Evolutionary conservation across 371 early-diverging fungal species (phyloP), one percentile per base, ranked within the genome.

Genomic region (Blakeslea trispora): DNA sequence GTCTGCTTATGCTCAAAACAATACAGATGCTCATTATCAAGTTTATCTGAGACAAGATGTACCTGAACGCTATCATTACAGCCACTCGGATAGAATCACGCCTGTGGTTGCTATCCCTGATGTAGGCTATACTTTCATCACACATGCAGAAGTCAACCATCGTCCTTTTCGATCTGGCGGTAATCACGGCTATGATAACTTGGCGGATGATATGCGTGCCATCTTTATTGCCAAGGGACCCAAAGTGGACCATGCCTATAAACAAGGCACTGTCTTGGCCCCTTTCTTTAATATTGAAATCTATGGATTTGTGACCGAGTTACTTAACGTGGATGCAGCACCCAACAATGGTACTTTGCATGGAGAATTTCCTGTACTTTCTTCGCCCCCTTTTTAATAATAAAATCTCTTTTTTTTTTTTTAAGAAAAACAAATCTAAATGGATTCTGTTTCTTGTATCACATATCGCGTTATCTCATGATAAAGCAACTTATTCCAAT

Each of bases 221-320:
- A 85, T 93, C 21, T 96, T 97, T 63, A 62, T 94, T 57, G 96
- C 93, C 4, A 63, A 68, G 19, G 96, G 96, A 0, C 94, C 94
- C 0, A 78, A 82, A 1, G 86, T 95, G 58, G 35, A 58, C 11
- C 37, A 48, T 9, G 41, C 23, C 2, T 63, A 57, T 35, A 57
- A 42, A 21, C 37, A 40, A 19, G 81, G 74, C 1, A 55, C 66
- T 2, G 44, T 74, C n/a, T 22, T 79, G n/a, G 66, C 74, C n/a
- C 78, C 87, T 1, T 85, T 90, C 44, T 75, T 77, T 42, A 93
- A 93, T 66, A 77, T 86, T 0, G 90, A 93, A 63, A 65, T 94
- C 11, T 91, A 92, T 62, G 82, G 75, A 5, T 71, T 94, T 45
- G 58, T 93, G 52, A 62, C 86, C 4, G 64, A 77, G 28, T 66